Base-by-base conservation (phyloP, 2,329 filamentous ascomycete genomes). In the Chalara sp. region DNA sequence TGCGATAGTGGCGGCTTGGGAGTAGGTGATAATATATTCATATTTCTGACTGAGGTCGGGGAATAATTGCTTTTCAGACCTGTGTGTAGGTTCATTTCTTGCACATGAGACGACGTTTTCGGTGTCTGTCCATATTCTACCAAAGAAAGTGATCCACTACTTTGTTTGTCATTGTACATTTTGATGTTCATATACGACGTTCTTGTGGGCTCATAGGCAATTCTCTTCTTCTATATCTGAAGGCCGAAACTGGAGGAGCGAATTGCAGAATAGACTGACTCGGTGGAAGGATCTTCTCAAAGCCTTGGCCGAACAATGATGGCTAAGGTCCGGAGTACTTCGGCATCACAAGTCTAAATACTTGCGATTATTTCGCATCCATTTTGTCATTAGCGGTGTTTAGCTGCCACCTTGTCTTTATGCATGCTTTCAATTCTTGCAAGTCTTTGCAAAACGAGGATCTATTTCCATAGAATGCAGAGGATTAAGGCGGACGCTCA, bases 1-100 rank as follows among this genome's bases (percentile, higher is more conserved):
- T 50, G 55, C 2, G 54, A 54, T 43, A 56, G 50, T 5, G 50
- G 51, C 12, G 50, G 44, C 6, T 33, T 40, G 3, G 44, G 45
- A 32, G 47, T 29, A 21, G 32, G 12, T 30, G 37, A 39, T 21
- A 47, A 47, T 3, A 13, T 48, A 12, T 42, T 45, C 33, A 42
- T 32, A 6, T 52, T 10, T 10, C 35, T 39, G 41, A 8, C 4
- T n/a, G 41, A 43, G 2, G 41, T 43, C 4, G 41, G 10, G 21
- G 35, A 37, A 10, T 8, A 21, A 21, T 21, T n/a, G 41, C 41
- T 28, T 43, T 43, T 43, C 21, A 28, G 21, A 3, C 11, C 41
- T 43, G 41, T 12, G 21, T 43, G 10, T 28, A 4, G 41, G 21
- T n/a, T 2, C 12, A 12, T 28, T 43, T 43, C 8, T 8, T 28